Evolutionary conservation across 306 rosid genomes (phyloP).

Genomic region (Vachellia collinsii): DNA sequence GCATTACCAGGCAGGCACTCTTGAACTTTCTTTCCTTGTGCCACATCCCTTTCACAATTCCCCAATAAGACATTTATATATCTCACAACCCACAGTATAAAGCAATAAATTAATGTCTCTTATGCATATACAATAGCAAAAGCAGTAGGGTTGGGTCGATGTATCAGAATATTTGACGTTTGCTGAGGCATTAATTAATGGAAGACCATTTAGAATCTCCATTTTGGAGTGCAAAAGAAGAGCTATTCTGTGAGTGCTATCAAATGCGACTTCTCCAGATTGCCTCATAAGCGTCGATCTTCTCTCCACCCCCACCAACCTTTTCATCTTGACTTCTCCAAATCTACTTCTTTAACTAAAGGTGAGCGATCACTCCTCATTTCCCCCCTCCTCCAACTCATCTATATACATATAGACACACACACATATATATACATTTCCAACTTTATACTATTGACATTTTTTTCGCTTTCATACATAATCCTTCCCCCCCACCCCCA

Average conservation of each 20-base stretch:
- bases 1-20: background rate
- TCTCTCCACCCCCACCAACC: conserved; percentile 43
- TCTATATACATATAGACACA: too few relatives aligned
- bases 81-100: too few relatives aligned
- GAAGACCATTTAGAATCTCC: conserved; percentile 32
- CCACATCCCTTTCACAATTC: background rate
- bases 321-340: conserved; percentile 38
- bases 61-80: background rate
- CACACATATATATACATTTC: background rate
- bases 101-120: too few relatives aligned
- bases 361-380: conserved; percentile 27
- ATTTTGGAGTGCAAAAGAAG: conserved; percentile 22
- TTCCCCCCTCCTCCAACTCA: too few relatives aligned
- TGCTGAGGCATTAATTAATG: background rate
- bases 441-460: background rate
- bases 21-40: background rate
- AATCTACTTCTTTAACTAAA: conserved; percentile 39
- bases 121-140: too few relatives aligned
- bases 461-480: too few relatives aligned
- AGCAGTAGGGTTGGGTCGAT: too few relatives aligned
- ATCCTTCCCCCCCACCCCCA: too few relatives aligned
- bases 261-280: conserved; percentile 47
- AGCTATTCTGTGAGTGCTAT: conserved; percentile 28
- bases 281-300: conserved; percentile 47
- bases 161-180: too few relatives aligned